Evolutionary conservation across 768 basidiomycete genomes (phyloP).

Genomic region (Myochromella boudieri): DNA sequence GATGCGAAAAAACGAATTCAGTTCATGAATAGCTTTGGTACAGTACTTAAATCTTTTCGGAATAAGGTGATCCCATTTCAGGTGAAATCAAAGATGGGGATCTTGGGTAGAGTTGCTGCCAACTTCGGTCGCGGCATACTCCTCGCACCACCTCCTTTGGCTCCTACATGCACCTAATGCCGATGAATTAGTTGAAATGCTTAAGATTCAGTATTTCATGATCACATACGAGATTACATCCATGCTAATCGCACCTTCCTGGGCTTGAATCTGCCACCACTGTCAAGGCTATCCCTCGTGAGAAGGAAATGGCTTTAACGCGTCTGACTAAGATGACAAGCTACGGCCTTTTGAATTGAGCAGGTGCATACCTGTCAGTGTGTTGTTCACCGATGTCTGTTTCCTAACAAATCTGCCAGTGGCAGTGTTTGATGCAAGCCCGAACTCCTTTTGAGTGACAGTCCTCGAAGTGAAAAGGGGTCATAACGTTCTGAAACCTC

Average conservation of each 20-base stretch:
- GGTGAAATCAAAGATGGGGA: constrained; percentile 23
- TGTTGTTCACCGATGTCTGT: constrained; percentile 22
- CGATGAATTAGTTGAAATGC: constrained; percentile 22
- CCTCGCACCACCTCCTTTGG: constrained; percentile 35
- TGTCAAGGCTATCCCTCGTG: constrained; percentile 22
- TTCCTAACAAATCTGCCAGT: constrained; percentile 7
- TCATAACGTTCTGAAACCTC: too few species aligned
- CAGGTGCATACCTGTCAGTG: constrained; percentile 35
- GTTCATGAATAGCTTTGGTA: too few species aligned
- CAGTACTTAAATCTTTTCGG: constrained; percentile 33
- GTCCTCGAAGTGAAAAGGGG: too few species aligned
- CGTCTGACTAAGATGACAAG: constrained; percentile 17
- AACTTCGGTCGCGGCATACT: constrained; percentile 36
- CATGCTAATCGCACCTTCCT: constrained; percentile 26
- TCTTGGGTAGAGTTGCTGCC: constrained; percentile 29
- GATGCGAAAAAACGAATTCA: too few species aligned
- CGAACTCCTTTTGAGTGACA: too few species aligned
- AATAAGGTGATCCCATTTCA: constrained; percentile 18
- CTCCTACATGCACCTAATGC: constrained; percentile 26
- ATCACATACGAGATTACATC: constrained; percentile 28
- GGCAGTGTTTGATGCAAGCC: too few species aligned
- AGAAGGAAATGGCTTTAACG: constrained; percentile 29
- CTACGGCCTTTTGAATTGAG: constrained; percentile 20
- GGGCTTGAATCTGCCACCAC: constrained; percentile 25
- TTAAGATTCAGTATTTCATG: constrained; percentile 28